These are phyloP conservation scores for Catunica adiposa DNA, from an alignment of 2,329 filamentous ascomycete genomes.

Conservation along the genomic window DNA sequence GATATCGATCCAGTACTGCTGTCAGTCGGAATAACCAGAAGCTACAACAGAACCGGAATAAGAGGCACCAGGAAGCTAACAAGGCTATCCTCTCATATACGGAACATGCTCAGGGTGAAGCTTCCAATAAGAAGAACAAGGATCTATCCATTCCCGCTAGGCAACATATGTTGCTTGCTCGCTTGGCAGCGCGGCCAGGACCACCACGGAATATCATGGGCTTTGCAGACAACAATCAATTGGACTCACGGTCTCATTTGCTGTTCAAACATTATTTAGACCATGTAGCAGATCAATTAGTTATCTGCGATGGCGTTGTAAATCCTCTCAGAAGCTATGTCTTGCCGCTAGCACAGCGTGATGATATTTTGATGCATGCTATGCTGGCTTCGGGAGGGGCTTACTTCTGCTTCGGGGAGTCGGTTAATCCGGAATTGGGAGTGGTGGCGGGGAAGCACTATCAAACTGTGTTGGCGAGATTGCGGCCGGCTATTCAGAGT, in stretches of 20 bases:
- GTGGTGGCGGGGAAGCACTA: slow-evolving; percentile 10
- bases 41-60: not conserved
- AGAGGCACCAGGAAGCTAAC: not conserved
- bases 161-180: not conserved
- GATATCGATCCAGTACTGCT: not conserved
- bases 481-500: slow-evolving; percentile 5
- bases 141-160: not conserved
- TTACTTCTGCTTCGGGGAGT: slow-evolving; percentile 10
- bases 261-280: slow-evolving; percentile 14
- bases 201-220: not conserved
- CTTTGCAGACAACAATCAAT: not conserved
- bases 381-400: slow-evolving; percentile 12
- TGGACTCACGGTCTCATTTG: slow-evolving; percentile 11
- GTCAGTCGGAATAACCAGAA: not conserved
- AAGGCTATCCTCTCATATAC: not conserved
- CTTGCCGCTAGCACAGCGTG: slow-evolving; percentile 7
- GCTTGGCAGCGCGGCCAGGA: not conserved
- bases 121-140: not conserved
- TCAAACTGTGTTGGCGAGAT: slow-evolving; percentile 2
- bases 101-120: not conserved
- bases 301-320: slow-evolving; percentile 2
- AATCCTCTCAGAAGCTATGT: slow-evolving; percentile 9
- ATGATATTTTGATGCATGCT: slow-evolving; percentile 12
- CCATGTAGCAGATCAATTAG: slow-evolving; percentile 10
- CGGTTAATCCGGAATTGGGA: slow-evolving; percentile 6